A percentile compares a stretch with the other conserved stretches of the same genome.
Evolutionary conservation across 176 grass and related monocot species (phyloP).

Genomic region (Musa beccarii): DNA sequence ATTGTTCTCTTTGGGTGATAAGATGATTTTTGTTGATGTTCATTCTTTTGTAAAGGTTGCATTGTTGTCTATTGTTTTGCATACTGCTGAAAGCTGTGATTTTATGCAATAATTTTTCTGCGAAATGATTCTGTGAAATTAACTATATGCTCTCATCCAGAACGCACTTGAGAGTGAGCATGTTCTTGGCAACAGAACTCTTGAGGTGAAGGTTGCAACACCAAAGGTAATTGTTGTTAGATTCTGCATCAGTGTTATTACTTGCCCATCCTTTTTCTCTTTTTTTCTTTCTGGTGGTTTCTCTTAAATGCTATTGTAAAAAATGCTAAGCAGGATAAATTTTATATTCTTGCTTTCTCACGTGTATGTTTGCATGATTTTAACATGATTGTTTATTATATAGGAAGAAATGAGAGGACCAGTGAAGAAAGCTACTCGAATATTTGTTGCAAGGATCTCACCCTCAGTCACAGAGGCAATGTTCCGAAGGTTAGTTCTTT

Average conservation of each 20-base stretch:
- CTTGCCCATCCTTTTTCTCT: not conserved
- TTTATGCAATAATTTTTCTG: not conserved
- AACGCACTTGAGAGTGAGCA: conserved; percentile 72
- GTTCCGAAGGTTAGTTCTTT: conserved; percentile 65
- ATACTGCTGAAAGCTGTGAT: not conserved
- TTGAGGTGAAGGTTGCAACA: conserved; percentile 96
- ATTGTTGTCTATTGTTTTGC: not conserved
- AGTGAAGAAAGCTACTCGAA: conserved; percentile 75
- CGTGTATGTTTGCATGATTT: conserved; percentile 1
- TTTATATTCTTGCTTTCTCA: not conserved
- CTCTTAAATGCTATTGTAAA: not conserved
- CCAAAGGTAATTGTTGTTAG: conserved; percentile 43
- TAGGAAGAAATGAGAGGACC: conserved; percentile 91
- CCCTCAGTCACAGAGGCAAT: conserved; percentile 68
- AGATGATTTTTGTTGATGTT: too few relatives aligned
- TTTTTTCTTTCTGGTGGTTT: not conserved
- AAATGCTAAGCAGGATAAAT: not conserved
- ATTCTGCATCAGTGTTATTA: not conserved
- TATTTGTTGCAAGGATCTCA: conserved; percentile 88
- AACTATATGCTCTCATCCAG: conserved; percentile 26
- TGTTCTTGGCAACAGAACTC: conserved; percentile 66
- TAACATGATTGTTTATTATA: not conserved
- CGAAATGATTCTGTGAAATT: not conserved
- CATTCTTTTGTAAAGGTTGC: not conserved
- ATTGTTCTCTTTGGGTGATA: too few relatives aligned